A percentile compares a stretch with the other conserved stretches of the same genome.
phyloP scores from a whole-genome alignment of 73 alveolate genomes.

The Paraurostyla sp. region DNA sequence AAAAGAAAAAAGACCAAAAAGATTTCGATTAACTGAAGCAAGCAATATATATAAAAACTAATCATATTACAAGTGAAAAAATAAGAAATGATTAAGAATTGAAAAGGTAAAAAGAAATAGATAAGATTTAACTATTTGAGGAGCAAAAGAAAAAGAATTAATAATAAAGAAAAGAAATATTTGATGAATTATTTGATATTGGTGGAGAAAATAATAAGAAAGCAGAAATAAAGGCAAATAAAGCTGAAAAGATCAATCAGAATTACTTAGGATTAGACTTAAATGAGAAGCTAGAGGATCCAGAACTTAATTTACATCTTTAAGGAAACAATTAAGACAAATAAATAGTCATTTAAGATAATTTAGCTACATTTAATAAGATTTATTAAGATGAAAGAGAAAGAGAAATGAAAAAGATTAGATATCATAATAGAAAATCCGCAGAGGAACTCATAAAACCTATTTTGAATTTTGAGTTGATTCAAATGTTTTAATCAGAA shows the following conservation, averaged over 20 bases:
- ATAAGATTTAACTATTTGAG: neutral
- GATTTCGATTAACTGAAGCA: neutral
- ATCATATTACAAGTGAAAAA: neutral
- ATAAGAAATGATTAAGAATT: neutral
- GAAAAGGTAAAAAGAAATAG: neutral
- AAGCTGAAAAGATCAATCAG: neutral
- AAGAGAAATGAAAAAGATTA: conserved; percentile 38
- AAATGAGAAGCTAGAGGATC: neutral
- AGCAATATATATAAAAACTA: neutral
- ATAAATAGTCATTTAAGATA: neutral
- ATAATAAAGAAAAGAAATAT: neutral
- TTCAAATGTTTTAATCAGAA: conserved; percentile 22
- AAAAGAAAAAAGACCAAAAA: no score
- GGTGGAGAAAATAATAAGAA: neutral
- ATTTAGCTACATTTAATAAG: neutral
- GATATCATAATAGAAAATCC: conserved; percentile 46
- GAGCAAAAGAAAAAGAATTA: neutral
- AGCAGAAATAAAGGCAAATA: neutral
- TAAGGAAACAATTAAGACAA: neutral
- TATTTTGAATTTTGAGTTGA: conserved; percentile 2
- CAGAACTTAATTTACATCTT: neutral
- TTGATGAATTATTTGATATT: neutral
- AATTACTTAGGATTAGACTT: neutral
- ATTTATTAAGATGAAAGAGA: conserved; percentile 10
- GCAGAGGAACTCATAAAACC: conserved; percentile 50